Conservation (phyloP, 2,329 filamentous ascomycete genomes). For the Apiospora aurea region DNA sequence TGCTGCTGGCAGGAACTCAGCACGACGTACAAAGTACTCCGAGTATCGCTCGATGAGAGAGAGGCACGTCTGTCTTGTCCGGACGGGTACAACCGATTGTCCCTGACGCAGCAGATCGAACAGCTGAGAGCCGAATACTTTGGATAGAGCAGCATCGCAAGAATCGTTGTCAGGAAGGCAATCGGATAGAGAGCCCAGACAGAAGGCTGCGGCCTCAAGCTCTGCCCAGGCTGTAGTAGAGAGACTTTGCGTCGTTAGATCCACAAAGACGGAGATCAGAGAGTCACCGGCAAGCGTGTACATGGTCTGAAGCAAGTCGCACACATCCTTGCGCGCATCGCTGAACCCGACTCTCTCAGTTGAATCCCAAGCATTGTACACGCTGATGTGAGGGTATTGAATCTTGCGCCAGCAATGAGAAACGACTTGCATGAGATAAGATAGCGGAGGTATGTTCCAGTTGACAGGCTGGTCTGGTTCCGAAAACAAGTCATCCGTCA, state of each 20-base stretch:
- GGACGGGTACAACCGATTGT: slow-evolving; percentile 61
- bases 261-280: slow-evolving; percentile 64
- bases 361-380: slow-evolving; percentile 72
- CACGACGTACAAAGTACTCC: slow-evolving; percentile 77
- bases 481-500: slow-evolving; percentile 64
- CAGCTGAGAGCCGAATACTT: slow-evolving; percentile 68
- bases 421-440: slow-evolving; percentile 68
- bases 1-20: slow-evolving; percentile 71
- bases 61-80: slow-evolving; percentile 72
- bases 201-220: slow-evolving; percentile 68
- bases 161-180: slow-evolving; percentile 64
- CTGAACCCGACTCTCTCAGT: slow-evolving; percentile 72
- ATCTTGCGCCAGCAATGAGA: slow-evolving; percentile 74
- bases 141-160: slow-evolving; percentile 64
- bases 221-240: slow-evolving; percentile 60
- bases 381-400: slow-evolving; percentile 66
- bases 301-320: slow-evolving; percentile 76
- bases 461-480: slow-evolving; percentile 52
- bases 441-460: slow-evolving; percentile 67
- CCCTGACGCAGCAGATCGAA: slow-evolving; percentile 61
- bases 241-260: slow-evolving; percentile 60
- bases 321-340: slow-evolving; percentile 79
- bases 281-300: slow-evolving; percentile 67
- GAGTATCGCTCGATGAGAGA: slow-evolving; percentile 76
- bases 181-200: slow-evolving; percentile 72